A percentile compares a stretch with the other conserved stretches of the same genome.
Conservation (phyloP, 2,329 filamentous ascomycete species). For the Trichoderma asperellum region DNA sequence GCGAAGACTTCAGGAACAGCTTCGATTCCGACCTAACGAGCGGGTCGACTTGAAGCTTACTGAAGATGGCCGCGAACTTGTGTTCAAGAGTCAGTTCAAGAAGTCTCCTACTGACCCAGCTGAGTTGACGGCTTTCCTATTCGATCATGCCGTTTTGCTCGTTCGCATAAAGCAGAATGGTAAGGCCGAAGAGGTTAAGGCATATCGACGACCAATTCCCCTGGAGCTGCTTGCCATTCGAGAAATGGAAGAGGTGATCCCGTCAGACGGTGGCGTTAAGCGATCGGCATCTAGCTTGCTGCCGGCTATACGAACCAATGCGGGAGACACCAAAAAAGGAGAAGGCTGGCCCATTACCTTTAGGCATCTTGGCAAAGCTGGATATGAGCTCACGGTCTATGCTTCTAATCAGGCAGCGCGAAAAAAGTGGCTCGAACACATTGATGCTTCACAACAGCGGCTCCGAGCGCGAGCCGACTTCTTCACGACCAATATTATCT, state of each 20-base stretch:
- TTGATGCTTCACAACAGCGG: slow-evolving; percentile 86
- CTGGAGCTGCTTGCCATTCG: slow-evolving; percentile 89
- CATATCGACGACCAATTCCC: slow-evolving; percentile 91
- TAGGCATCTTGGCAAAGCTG: slow-evolving; percentile 91
- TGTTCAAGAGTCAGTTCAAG: slow-evolving; percentile 94
- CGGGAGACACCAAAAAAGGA: slow-evolving; percentile 59
- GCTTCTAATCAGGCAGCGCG: slow-evolving; percentile 83
- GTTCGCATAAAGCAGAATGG: slow-evolving; percentile 90
- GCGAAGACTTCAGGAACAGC: slow-evolving; percentile 84
- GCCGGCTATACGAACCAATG: slow-evolving; percentile 54
- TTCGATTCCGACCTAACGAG: slow-evolving; percentile 88
- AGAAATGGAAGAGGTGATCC: slow-evolving; percentile 96
- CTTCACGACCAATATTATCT: slow-evolving; percentile 73
- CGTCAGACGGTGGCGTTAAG: slow-evolving; percentile 77
- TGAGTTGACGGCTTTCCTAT: slow-evolving; percentile 92
- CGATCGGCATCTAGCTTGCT: slow-evolving; percentile 86
- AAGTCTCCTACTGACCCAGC: slow-evolving; percentile 85
- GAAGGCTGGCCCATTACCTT: slow-evolving; percentile 96
- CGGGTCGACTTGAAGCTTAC: slow-evolving; percentile 92
- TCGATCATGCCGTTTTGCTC: slow-evolving; percentile 92
- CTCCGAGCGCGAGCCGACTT: slow-evolving; percentile 87
- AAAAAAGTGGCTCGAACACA: slow-evolving; percentile 96
- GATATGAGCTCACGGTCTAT: slow-evolving; percentile 89
- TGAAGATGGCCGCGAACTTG: slow-evolving; percentile 87
- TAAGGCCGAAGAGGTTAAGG: slow-evolving; percentile 92